A percentile compares a stretch with the other conserved stretches of the same genome.
phyloP scores from a whole-genome alignment of 345 rosid genomes.

The Salix udensis region DNA sequence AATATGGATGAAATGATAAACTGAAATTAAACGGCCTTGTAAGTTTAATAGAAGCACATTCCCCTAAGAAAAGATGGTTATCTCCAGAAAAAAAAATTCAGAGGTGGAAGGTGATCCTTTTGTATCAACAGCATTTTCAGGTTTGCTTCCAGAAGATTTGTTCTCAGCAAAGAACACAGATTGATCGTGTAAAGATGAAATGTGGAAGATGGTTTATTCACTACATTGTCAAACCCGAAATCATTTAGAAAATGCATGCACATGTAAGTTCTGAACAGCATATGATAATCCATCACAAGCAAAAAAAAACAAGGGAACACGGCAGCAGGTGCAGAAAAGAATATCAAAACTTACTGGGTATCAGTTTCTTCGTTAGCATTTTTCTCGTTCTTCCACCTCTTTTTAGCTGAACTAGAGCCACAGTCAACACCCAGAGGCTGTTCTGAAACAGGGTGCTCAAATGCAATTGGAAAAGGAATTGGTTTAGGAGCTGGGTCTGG shows the following conservation, averaged over 20 bases:
- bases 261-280: not conserved
- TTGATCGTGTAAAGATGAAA: not conserved
- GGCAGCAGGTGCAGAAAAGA: no score
- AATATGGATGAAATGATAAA: no score
- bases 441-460: slow-evolving; percentile 2
- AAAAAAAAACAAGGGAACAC: not conserved
- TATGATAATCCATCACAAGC: not conserved
- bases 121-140: not conserved
- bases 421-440: not conserved
- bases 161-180: not conserved
- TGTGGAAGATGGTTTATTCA: not conserved
- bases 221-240: not conserved
- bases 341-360: not conserved
- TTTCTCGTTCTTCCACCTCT: slow-evolving; percentile 10
- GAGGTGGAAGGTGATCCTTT: not conserved
- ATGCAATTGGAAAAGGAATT: slow-evolving; percentile 21
- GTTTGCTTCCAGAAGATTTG: not conserved
- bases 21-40: no score
- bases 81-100: not conserved
- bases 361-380: not conserved
- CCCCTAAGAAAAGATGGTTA: not conserved
- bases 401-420: not conserved
- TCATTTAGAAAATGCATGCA: not conserved
- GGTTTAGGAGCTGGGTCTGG: not conserved
- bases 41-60: no score